A percentile compares a stretch with the other conserved stretches of the same genome.
These are phyloP conservation scores for Glycine latifolia DNA, from an alignment of 306 rosid species.

Conservation along the genomic window DNA sequence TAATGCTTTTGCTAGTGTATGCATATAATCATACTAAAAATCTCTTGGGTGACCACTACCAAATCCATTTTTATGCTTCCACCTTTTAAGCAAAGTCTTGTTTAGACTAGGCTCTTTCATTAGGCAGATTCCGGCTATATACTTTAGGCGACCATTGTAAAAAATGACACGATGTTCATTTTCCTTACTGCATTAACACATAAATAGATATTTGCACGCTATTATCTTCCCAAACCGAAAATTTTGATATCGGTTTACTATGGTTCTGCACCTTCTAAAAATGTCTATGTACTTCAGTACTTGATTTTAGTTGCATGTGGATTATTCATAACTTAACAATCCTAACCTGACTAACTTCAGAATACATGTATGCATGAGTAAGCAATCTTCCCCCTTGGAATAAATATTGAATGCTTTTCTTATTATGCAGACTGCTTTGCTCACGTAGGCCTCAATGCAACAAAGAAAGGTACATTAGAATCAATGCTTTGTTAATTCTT, in stretches of 20 bases:
- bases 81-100: neutral
- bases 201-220: slow-evolving; percentile 6
- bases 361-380: neutral
- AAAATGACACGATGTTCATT: neutral
- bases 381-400: neutral
- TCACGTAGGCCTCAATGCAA: slow-evolving; percentile 52
- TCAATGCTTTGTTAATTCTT: slow-evolving; percentile 29
- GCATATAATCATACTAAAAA: slow-evolving; percentile 5
- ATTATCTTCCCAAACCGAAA: neutral
- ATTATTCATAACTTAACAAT: slow-evolving; percentile 29
- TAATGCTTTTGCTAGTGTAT: slow-evolving; percentile 1
- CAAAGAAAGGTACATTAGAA: slow-evolving; percentile 57
- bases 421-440: slow-evolving; percentile 80
- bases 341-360: neutral
- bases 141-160: neutral
- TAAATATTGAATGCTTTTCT: slow-evolving; percentile 40
- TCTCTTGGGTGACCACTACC: too few species aligned
- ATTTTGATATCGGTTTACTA: neutral
- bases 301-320: slow-evolving; percentile 25
- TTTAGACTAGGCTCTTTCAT: slow-evolving; percentile 17
- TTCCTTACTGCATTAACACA: slow-evolving; percentile 8
- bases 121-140: slow-evolving; percentile 24
- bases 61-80: neutral
- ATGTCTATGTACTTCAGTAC: neutral
- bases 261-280: slow-evolving; percentile 13